Evolutionary conservation across 1,284 basidiomycete species (phyloP).

Genomic region (Moesziomyces parantarcticus): DNA sequence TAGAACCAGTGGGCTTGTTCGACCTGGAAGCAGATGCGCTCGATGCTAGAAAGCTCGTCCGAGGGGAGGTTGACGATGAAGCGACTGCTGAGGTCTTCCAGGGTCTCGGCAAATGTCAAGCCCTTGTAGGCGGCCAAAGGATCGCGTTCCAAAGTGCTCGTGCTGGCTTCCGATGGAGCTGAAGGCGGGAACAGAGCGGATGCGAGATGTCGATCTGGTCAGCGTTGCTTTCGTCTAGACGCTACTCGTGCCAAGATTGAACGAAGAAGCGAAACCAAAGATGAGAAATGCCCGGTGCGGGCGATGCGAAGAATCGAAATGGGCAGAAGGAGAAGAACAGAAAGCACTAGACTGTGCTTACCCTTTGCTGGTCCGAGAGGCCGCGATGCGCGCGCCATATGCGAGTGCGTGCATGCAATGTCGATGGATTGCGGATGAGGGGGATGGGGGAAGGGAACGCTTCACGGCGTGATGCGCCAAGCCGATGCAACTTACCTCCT

Average conservation of each 20-base stretch:
- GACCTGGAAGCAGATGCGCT: conserved; percentile 97
- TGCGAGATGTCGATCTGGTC: conserved; percentile 8
- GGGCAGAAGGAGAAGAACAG: conserved; percentile 18
- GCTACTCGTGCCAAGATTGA: neutral
- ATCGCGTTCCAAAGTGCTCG: conserved; percentile 32
- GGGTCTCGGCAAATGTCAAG: conserved; percentile 61
- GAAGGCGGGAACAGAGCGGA: neutral
- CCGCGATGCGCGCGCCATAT: neutral
- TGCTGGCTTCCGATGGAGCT: conserved; percentile 37
- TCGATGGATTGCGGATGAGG: neutral
- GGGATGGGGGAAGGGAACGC: neutral
- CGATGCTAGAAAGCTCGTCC: conserved; percentile 88
- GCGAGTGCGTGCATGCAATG: neutral
- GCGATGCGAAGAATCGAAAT: conserved; percentile 23
- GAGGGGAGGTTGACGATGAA: conserved; percentile 97
- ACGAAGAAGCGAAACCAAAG: conserved; percentile 5
- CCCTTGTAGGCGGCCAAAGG: conserved; percentile 47
- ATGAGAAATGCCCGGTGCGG: neutral
- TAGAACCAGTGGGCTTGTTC: conserved; percentile 99
- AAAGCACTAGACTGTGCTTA: conserved; percentile 50
- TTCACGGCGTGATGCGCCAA: conserved; percentile 3
- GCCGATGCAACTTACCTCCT: conserved; percentile 51
- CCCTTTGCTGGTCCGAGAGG: conserved; percentile 35
- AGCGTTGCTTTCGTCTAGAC: neutral
- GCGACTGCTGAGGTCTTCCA: conserved; percentile 72